These are phyloP conservation scores for Solanum hybrid DNA, from an alignment of 305 asterid genomes.

Conservation along the genomic window DNA sequence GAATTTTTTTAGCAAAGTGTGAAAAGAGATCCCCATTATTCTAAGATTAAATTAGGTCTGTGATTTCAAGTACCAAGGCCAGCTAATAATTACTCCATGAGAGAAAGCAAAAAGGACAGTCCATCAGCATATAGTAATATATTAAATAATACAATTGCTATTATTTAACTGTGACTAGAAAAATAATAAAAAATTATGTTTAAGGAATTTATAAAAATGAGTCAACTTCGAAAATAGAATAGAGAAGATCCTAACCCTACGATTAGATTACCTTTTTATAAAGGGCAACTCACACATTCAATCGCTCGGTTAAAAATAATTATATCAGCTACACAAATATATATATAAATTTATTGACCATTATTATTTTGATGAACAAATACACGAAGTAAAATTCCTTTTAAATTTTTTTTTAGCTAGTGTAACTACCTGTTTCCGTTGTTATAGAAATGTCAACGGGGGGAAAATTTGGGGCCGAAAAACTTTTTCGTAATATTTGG, in stretches of 20 bases:
- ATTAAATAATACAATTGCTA: neutral
- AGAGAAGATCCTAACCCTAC: neutral
- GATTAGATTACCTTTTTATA: neutral
- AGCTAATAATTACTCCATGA: neutral
- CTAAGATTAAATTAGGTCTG: neutral
- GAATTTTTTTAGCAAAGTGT: neutral
- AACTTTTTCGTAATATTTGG: no score
- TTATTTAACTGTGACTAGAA: neutral
- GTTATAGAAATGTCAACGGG: no score
- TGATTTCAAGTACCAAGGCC: neutral
- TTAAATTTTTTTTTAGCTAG: neutral
- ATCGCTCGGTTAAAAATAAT: neutral
- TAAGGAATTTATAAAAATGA: neutral
- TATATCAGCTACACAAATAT: neutral
- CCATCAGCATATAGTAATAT: neutral
- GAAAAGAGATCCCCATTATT: neutral
- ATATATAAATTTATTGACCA: neutral
- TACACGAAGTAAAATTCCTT: neutral
- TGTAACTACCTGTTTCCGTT: no score
- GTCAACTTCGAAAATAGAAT: neutral
- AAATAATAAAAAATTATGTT: neutral
- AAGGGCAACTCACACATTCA: neutral
- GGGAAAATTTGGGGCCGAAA: no score
- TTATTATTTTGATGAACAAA: neutral
- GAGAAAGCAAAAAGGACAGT: neutral